Evolutionary conservation across 306 rosid species (phyloP), one percentile per base, ranked within the genome.

Genomic region (Rosa multiflora): DNA sequence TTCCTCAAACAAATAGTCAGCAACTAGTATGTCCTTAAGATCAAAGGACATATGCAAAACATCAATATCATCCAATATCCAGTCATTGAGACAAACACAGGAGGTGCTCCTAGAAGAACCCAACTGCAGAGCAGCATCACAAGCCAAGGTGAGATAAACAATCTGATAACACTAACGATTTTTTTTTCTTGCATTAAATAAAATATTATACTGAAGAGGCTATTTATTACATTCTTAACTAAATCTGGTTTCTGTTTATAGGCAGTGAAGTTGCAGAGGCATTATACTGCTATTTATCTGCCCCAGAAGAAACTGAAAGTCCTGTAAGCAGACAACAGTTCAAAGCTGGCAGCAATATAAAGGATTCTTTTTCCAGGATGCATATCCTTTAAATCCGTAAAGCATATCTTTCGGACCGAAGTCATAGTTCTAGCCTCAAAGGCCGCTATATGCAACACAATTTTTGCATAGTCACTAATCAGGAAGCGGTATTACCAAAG

Each of bases 101-200:
- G 20, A 21, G 74, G n/a, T 69, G 73, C 73, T 43, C 53, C 73
- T 0, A 69, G 73, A 69, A 69, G 73, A 69, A 69, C 21, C 73
- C 74, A 47, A 70, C 56, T 70, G 74, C 74, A 46, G 10, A 44
- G 56, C 74, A 11, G 74, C 52, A 70, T 70, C 56, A 21, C 21
- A 67, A 53, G 49, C 76, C 76, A 85, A 85, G 93, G 92, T 88
- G 76, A 89, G 89, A 75, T 69, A 77, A 73, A 70, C 56, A 61
- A 56, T 75, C 67, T 74, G 75, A 68, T 43, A 63, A 26, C 32
- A 37, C 12, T 7, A 55, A 20, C 8, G 56, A 52, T 78, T 58
- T 67, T 82, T 83, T 56, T 83, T 56, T 64, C 35, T 68, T 0
- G 37, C 44, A 13, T 20, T 26, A 12, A 14, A 13, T 62, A 23